These are phyloP conservation scores for Pichia eremophila DNA, from an alignment of 805 yeast genomes.

Conservation along the genomic window DNA sequence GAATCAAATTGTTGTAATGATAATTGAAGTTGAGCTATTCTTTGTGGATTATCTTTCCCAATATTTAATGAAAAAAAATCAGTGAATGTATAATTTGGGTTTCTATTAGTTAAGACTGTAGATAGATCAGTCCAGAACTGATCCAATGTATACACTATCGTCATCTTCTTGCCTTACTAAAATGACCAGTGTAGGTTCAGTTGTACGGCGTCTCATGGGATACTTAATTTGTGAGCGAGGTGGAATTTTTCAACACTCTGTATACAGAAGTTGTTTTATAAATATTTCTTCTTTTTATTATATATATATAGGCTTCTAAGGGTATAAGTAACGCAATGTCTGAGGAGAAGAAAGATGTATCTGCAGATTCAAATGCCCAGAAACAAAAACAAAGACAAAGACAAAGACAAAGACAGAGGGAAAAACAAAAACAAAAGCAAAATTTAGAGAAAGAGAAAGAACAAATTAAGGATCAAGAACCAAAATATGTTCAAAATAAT, in stretches of 20 bases:
- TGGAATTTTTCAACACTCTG: no score
- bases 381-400: no score
- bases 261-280: no score
- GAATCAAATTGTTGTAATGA: conserved; percentile 16
- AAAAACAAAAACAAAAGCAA: background rate
- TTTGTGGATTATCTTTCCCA: conserved; percentile 4
- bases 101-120: background rate
- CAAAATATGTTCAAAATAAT: background rate
- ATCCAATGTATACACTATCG: background rate
- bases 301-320: no score
- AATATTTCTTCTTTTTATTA: no score
- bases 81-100: background rate
- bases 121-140: background rate
- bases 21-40: conserved; percentile 20
- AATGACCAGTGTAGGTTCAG: no score
- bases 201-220: no score
- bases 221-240: no score
- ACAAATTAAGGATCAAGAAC: background rate
- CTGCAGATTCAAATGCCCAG: background rate
- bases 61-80: conserved; percentile 2
- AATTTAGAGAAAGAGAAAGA: background rate
- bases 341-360: background rate
- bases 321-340: no score
- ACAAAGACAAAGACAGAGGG: background rate
- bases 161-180: background rate